phyloP scores from a whole-genome alignment of 2,329 filamentous ascomycete genomes.

The Colletotrichum ledebouriae region DNA sequence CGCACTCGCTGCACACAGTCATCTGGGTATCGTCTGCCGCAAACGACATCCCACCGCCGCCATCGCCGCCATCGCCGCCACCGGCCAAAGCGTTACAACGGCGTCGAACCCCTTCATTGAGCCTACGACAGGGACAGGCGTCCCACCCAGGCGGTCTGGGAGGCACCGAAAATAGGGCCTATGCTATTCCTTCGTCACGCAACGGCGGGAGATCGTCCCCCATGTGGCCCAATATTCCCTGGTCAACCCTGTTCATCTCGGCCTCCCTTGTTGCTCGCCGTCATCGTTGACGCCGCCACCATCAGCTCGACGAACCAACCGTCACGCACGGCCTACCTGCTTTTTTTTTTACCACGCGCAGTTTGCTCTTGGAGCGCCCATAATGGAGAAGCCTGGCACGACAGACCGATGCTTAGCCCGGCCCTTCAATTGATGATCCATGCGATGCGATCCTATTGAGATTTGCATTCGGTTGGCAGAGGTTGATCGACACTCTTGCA shows the following conservation, averaged over 20 bases:
- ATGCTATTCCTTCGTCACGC: constrained; percentile 30
- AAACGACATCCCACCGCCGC: constrained; percentile 32
- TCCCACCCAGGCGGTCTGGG: constrained; percentile 38
- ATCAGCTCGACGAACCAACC: constrained; percentile 18
- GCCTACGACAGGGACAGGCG: constrained; percentile 37
- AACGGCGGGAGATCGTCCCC: constrained; percentile 40
- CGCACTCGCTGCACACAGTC: too few relatives aligned
- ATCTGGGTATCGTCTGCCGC: constrained; percentile 11
- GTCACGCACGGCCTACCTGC: constrained; percentile 18
- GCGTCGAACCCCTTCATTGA: constrained; percentile 31
- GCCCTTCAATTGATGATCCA: constrained; percentile 4
- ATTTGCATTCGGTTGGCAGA: background rate
- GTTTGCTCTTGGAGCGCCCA: constrained; percentile 14
- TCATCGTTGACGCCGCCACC: constrained; percentile 30
- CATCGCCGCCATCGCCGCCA: constrained; percentile 33
- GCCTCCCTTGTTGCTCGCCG: constrained; percentile 1
- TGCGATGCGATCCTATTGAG: background rate
- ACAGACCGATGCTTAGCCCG: constrained; percentile 16
- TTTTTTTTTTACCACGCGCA: constrained; percentile 25
- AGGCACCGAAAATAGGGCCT: constrained; percentile 21
- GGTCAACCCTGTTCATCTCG: constrained; percentile 30
- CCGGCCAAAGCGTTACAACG: constrained; percentile 36
- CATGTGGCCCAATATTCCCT: constrained; percentile 36
- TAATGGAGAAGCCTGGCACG: constrained; percentile 25
- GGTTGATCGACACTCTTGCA: constrained; percentile 22